Conservation (phyloP, 257 asterid genomes). For the Lantana camara region DNA sequence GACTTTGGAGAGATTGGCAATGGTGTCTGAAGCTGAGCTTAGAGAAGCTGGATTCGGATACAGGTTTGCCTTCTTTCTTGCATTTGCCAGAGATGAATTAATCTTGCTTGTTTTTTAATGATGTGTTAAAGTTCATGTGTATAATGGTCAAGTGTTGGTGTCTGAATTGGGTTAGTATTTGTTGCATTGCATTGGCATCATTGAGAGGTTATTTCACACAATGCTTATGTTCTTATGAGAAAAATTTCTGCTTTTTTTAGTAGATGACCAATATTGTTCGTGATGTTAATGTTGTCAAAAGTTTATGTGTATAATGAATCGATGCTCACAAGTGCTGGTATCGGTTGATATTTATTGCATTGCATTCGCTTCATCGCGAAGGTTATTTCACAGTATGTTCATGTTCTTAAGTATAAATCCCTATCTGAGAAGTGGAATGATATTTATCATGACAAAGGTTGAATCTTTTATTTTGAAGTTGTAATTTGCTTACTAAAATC, state of each 20-base stretch:
- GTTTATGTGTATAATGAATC: slow-evolving; percentile 8
- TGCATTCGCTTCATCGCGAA: background rate
- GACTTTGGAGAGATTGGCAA: slow-evolving; percentile 54
- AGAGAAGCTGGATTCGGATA: slow-evolving; percentile 96
- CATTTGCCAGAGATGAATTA: background rate
- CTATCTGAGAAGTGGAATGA: background rate
- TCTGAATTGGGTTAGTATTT: background rate
- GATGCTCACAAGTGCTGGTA: background rate
- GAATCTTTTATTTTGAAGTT: background rate
- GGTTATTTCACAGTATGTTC: background rate
- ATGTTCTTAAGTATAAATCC: background rate
- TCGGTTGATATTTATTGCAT: background rate
- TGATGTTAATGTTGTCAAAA: slow-evolving; percentile 15
- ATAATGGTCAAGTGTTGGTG: background rate
- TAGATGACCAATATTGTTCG: background rate
- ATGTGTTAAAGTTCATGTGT: slow-evolving; percentile 19
- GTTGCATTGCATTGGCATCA: background rate
- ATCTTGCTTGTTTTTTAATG: background rate
- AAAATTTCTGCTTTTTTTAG: background rate
- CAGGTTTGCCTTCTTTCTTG: slow-evolving; percentile 49
- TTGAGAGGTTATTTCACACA: background rate
- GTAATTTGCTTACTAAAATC: no score
- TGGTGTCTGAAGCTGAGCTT: slow-evolving; percentile 72
- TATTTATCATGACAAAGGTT: background rate
- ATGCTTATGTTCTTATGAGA: background rate